A percentile compares a stretch with the other conserved stretches of the same genome.
Evolutionary conservation across 1,284 basidiomycete genomes (phyloP).

Genomic region (Pascua sp.): DNA sequence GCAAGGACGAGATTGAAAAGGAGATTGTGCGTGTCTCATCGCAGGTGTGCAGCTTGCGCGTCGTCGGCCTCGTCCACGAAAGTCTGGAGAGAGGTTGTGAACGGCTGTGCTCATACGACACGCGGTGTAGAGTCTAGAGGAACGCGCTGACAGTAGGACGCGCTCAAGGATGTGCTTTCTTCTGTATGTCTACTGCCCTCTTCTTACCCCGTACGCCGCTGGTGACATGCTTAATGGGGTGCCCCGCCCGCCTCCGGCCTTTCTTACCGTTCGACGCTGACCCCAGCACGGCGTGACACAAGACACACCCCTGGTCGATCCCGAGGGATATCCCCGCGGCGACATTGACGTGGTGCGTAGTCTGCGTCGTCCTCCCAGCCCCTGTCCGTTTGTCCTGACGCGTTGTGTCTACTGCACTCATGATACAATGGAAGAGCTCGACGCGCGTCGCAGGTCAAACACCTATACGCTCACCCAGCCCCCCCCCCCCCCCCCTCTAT

Average conservation of each 20-base stretch:
- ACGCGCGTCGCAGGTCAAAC: no score
- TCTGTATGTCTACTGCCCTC: conserved; percentile 22
- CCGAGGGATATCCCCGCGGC: conserved; percentile 77
- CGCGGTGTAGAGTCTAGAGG: not conserved
- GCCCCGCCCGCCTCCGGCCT: no score
- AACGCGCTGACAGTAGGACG: conserved; percentile 26
- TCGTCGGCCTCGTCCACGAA: no score
- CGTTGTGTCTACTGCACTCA: no score
- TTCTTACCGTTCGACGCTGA: conserved; percentile 3
- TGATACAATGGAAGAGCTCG: no score
- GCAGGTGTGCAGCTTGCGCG: not conserved
- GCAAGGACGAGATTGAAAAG: conserved; percentile 45
- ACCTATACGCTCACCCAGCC: no score
- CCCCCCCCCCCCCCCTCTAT: no score
- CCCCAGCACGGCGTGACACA: conserved; percentile 35
- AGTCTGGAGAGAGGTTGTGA: not conserved
- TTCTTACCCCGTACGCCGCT: no score
- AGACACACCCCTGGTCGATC: conserved; percentile 67
- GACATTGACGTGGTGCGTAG: conserved; percentile 61
- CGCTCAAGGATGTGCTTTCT: conserved; percentile 34
- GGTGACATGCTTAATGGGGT: no score
- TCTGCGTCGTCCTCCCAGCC: no score
- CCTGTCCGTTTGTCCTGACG: no score
- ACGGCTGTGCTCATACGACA: not conserved
- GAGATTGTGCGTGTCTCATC: conserved; percentile 35